These are phyloP conservation scores for Apophysomyces trapeziformis DNA, from an alignment of 371 early-diverging fungal species.

Conservation along the genomic window DNA sequence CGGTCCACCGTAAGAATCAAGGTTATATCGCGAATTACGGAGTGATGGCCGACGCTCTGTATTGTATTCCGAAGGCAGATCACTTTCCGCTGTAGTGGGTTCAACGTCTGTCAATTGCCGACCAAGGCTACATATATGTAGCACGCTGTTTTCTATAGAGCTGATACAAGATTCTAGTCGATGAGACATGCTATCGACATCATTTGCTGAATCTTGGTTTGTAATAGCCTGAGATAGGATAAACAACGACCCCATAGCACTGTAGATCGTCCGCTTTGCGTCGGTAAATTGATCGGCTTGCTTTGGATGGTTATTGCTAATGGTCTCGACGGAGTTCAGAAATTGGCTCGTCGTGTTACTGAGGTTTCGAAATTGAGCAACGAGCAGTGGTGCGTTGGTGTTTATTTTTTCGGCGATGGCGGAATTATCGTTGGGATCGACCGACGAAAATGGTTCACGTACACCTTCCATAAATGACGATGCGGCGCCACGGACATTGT, in stretches of 20 bases:
- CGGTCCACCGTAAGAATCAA: background rate
- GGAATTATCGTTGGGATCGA: constrained; percentile 13
- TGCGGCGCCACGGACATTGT: constrained; percentile 38
- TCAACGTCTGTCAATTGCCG: constrained; percentile 21
- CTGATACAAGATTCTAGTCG: constrained; percentile 26
- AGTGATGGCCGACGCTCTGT: constrained; percentile 3
- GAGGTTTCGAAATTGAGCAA: constrained; percentile 59
- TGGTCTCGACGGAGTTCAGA: constrained; percentile 43
- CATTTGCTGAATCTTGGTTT: constrained; percentile 29
- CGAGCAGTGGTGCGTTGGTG: constrained; percentile 59
- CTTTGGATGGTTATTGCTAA: constrained; percentile 16
- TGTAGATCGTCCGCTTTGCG: constrained; percentile 66
- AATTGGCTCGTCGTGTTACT: constrained; percentile 51
- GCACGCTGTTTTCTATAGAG: constrained; percentile 21
- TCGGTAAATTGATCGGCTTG: constrained; percentile 51
- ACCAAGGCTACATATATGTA: constrained; percentile 23
- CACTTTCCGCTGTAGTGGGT: background rate
- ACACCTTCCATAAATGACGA: constrained; percentile 40
- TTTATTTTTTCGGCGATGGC: constrained; percentile 37
- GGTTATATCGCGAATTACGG: background rate
- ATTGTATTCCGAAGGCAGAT: background rate
- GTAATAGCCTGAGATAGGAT: constrained; percentile 70
- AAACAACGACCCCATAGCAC: constrained; percentile 71
- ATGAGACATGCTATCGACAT: constrained; percentile 23
- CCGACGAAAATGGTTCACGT: constrained; percentile 23